Base-by-base conservation (phyloP, 2,329 filamentous ascomycete species). In the Fusarium annulatum region DNA sequence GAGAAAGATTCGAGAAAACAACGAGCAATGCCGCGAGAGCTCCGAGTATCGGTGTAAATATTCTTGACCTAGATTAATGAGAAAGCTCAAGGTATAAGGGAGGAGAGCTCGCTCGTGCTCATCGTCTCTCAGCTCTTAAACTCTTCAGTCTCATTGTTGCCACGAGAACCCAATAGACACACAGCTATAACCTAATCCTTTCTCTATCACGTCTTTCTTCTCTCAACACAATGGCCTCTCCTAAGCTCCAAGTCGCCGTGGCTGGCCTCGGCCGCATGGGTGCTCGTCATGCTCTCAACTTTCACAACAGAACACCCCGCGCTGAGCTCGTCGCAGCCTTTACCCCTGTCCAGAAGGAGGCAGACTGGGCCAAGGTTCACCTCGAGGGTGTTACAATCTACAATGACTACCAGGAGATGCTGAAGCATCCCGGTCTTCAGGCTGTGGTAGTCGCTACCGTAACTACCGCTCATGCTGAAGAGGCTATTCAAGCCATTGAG, bases 261-360 rank as follows among this genome's bases (percentile, higher is more conserved):
- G 74, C 76, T 23, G 76, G 76, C 55, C 76, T 78, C 61, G 76
- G 76, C 38, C 76, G 76, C 23, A 78, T 78, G 76, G 76, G 76
- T 26, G 76, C 75, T 67, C 76, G 76, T 16, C 76, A 78, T 42
- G 76, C 76, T 56, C 75, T 77, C 61, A 78, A 77, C 67, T 77
- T 78, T 48, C 71, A 76, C 65, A 71, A 77, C 64, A 55, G 75
- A 43, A 75, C 75, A 23, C 76, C 76, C 23, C 76, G 76, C 11
- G 71, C 71, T 43, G 67, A 78, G 57, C 74, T 78, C 39, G 75
- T 77, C 4, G 76, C 76, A n/a, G 76, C 71, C 43, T 78, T 78
- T 34, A 78, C 74, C 43, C 76, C 76, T 34, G 66, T 72, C 8
- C 73, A 74, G 26, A 72, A 75, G 55, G 76, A 78, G 41, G 76